Base-by-base conservation (phyloP, 2,329 filamentous ascomycete genomes). In the Thelonectria blattea region DNA sequence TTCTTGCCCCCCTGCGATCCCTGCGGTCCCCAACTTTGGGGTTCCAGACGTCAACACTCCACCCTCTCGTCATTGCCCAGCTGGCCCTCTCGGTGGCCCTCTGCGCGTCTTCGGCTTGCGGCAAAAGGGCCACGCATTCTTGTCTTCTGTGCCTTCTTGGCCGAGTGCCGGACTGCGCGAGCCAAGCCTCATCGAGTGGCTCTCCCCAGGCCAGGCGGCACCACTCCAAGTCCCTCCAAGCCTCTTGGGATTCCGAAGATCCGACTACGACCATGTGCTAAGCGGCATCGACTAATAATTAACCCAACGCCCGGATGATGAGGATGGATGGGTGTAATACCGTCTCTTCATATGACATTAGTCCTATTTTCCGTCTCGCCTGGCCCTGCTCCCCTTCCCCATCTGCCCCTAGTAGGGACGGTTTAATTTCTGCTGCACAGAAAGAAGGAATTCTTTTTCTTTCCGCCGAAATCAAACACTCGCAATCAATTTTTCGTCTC, bases 401-500 rank as follows among this genome's bases (percentile, higher is more conserved):
- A 52, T 65, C 57, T 50, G 57, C 65, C 57, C 52, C 47, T 51
- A 51, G 27, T 37, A 37, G 47, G 54, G 60, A 56, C 59, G 27
- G 48, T 62, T 60, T 67, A 68, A 69, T 69, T 68, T 70, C 58
- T 49, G 22, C 42, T n/a, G n/a, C n/a, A n/a, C 20, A 46, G 20
- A 37, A 48, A 37, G 58, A 51, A 42, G 43, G 61, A 20, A 17
- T 11, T 22, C 17, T 30, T 20, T n/a, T 32, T 54, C 46, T 47
- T 39, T 17, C 11, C 52, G 17, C 30, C 24, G 2, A 15, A 39
- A 47, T 17, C n/a, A 41, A 22, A 56, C 24, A 43, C 49, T 22
- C 15, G 11, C 3, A 11, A 43, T 5, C 24, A 14, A 12, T 24
- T 30, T 12, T 7, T 41, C 27, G 2, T 34, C 45, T 32, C 39